A percentile compares a stretch with the other conserved stretches of the same genome.
Conservation (phyloP, 495 filamentous ascomycete species). For the Annulohypoxylon stygium region DNA sequence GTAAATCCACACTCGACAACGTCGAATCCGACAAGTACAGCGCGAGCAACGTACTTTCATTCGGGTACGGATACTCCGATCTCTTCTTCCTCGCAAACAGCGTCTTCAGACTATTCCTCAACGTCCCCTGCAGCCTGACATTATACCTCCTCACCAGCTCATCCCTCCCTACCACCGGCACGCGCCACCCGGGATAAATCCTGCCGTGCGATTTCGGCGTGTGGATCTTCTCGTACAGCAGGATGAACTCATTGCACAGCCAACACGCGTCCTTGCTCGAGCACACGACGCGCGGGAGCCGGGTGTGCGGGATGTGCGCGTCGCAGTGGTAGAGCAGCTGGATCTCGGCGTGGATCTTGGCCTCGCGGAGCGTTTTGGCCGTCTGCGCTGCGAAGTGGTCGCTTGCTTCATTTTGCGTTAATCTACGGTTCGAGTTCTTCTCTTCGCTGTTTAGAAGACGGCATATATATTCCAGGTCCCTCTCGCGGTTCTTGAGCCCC, state of each 20-base stretch:
- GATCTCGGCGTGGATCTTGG: constrained; percentile 65
- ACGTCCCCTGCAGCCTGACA: background rate
- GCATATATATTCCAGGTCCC: constrained; percentile 21
- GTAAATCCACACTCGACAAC: background rate
- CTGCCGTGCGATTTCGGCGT: constrained; percentile 57
- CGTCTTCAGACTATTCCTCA: constrained; percentile 30
- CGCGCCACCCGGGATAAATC: constrained; percentile 57
- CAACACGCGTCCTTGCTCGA: constrained; percentile 66
- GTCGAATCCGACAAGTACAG: constrained; percentile 37
- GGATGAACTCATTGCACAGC: constrained; percentile 61
- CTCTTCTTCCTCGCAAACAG: constrained; percentile 12
- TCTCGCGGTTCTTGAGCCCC: constrained; percentile 21
- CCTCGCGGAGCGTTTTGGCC: constrained; percentile 43
- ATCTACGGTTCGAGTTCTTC: background rate
- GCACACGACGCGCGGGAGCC: constrained; percentile 60
- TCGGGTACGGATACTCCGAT: constrained; percentile 20
- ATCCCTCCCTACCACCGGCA: constrained; percentile 36
- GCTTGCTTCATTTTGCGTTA: constrained; percentile 10
- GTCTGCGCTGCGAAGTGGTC: constrained; percentile 36
- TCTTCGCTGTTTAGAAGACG: constrained; percentile 2
- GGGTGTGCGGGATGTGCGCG: constrained; percentile 29
- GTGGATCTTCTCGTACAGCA: constrained; percentile 56
- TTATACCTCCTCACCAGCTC: constrained; percentile 42
- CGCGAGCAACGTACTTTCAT: constrained; percentile 46
- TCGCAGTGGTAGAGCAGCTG: constrained; percentile 62